Percentiles rank a stretch among this genome's conserved stretches.
phyloP scores from a whole-genome alignment of 2,329 filamentous ascomycete genomes.

The Trichoderma asperellum region DNA sequence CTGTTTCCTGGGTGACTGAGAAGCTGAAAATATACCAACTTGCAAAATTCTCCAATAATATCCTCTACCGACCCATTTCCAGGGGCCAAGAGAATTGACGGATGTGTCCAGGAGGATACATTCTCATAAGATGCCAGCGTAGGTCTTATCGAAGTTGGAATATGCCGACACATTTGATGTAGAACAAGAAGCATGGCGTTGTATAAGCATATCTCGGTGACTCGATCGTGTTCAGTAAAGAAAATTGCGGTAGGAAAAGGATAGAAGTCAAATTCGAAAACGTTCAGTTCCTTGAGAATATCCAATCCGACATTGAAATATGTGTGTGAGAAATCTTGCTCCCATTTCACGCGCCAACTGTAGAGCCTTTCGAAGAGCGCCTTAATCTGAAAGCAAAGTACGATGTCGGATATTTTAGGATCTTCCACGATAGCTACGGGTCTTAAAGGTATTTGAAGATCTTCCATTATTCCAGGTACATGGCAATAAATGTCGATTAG shows the following conservation, averaged over 20 bases:
- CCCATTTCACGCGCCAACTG: not conserved
- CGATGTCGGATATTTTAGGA: not conserved
- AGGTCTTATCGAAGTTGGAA: not conserved
- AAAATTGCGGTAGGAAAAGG: not conserved
- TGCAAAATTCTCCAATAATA: conserved; percentile 9
- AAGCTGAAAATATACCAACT: conserved; percentile 16
- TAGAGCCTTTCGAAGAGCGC: not conserved
- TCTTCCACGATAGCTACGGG: not conserved
- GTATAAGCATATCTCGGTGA: not conserved
- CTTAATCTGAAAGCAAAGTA: not conserved
- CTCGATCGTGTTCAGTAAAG: not conserved
- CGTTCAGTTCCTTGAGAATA: not conserved
- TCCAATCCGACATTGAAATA: not conserved
- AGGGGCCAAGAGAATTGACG: not conserved
- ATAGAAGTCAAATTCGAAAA: not conserved
- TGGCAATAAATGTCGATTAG: not conserved
- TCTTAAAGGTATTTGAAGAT: not conserved
- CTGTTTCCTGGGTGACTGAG: conserved; percentile 3
- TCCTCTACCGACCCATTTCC: conserved; percentile 10
- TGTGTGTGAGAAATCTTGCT: not conserved
- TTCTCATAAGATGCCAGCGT: not conserved
- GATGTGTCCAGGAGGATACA: not conserved
- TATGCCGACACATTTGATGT: not conserved
- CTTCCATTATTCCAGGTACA: not conserved
- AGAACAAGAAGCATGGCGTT: not conserved